These are phyloP conservation scores for Blastomyces percursus DNA, from an alignment of 2,329 filamentous ascomycete species.

Conservation along the genomic window DNA sequence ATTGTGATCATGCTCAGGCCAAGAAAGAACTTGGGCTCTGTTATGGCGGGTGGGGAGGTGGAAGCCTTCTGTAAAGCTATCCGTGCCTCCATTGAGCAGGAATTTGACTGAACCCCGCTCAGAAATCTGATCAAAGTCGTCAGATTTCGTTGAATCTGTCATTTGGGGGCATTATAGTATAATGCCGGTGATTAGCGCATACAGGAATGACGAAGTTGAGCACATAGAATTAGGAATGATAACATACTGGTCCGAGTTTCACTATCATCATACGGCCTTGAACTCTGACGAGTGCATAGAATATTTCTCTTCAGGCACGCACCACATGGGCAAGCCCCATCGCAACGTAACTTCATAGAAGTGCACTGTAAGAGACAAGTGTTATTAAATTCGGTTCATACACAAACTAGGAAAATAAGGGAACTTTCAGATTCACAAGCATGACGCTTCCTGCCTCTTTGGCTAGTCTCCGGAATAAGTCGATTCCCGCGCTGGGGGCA, in stretches of 20 bases:
- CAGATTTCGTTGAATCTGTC: conserved; percentile 15
- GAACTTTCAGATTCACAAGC: conserved; percentile 36
- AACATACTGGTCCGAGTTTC: conserved; percentile 16
- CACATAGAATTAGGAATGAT: background rate
- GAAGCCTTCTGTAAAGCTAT: conserved; percentile 38
- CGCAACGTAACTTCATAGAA: conserved; percentile 39
- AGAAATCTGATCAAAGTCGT: conserved; percentile 24
- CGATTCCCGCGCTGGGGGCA: conserved; percentile 34
- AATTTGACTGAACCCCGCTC: conserved; percentile 39
- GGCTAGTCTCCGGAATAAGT: conserved; percentile 35
- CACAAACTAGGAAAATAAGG: background rate
- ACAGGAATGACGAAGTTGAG: background rate
- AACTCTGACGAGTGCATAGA: conserved; percentile 29
- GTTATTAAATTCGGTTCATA: background rate
- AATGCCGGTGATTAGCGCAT: background rate
- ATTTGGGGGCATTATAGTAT: background rate
- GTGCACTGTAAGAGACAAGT: conserved; percentile 29
- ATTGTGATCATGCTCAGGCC: conserved; percentile 21
- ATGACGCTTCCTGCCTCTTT: conserved; percentile 37
- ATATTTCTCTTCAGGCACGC: conserved; percentile 36
- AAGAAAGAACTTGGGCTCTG: conserved; percentile 27
- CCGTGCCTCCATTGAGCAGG: conserved; percentile 36
- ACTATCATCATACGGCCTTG: conserved; percentile 13
- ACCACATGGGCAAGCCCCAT: conserved; percentile 34
- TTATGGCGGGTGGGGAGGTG: conserved; percentile 33